phyloP scores from a whole-genome alignment of 140 eudicot species.

The Oenanthe javanica region DNA sequence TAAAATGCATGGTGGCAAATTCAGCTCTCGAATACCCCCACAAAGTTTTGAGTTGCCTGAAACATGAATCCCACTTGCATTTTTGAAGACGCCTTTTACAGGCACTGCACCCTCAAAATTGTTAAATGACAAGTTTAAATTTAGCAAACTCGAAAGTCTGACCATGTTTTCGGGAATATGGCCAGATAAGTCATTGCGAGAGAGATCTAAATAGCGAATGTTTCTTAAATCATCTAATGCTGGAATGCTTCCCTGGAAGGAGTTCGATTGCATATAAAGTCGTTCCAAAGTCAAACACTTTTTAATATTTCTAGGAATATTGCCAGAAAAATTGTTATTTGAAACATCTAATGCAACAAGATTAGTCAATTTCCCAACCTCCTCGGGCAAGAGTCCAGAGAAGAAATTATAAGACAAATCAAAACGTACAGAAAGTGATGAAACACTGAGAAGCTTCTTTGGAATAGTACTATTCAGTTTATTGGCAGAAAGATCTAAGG shows the following conservation, averaged over 20 bases:
- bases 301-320: slow-evolving; percentile 8
- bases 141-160: slow-evolving; percentile 4
- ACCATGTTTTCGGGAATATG: slow-evolving; percentile 8
- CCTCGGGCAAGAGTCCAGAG: slow-evolving; percentile 9
- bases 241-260: slow-evolving; percentile 14
- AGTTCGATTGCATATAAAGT: slow-evolving; percentile 14
- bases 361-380: slow-evolving; percentile 7
- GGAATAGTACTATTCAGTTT: slow-evolving; percentile 9
- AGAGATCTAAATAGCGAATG: slow-evolving; percentile 13
- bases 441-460: slow-evolving; percentile 1
- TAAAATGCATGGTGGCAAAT: slow-evolving; percentile 13
- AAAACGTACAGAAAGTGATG: slow-evolving; percentile 9
- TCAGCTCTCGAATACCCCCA: slow-evolving; percentile 16
- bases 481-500: slow-evolving; percentile 7
- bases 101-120: slow-evolving; percentile 23
- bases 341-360: slow-evolving; percentile 11
- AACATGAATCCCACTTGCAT: slow-evolving; percentile 1
- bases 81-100: slow-evolving; percentile 9
- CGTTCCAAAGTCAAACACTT: slow-evolving; percentile 4
- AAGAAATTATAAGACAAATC: slow-evolving; percentile 13
- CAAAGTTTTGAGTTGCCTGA: slow-evolving; percentile 11
- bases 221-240: slow-evolving; percentile 11
- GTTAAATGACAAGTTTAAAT: slow-evolving; percentile 18
- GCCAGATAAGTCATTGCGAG: slow-evolving; percentile 12
- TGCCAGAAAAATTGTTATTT: slow-evolving; percentile 11